Percentiles rank a stretch among this genome's conserved stretches.
phyloP scores from a whole-genome alignment of 2,329 filamentous ascomycete species.

The Verticillium nonalfalfae region DNA sequence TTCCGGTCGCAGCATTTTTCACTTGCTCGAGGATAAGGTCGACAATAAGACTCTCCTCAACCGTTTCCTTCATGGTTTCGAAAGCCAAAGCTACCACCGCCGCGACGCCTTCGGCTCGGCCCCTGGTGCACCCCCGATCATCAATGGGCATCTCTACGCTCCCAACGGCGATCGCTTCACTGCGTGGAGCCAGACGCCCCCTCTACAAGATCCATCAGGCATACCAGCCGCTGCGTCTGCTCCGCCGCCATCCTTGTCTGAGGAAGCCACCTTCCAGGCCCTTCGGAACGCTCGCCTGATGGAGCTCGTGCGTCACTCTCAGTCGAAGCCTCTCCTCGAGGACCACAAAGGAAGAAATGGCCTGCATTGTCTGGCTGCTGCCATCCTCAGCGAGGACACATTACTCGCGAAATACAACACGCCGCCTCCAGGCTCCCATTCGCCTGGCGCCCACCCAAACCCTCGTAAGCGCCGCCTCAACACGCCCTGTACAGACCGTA shows the following conservation, averaged over 20 bases:
- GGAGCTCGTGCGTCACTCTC: conserved; percentile 25
- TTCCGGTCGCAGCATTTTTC: conserved; percentile 48
- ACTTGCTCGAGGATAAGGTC: conserved; percentile 26
- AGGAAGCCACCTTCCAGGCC: not conserved
- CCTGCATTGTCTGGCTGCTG: conserved; percentile 51
- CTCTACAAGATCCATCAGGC: not conserved
- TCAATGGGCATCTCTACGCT: not conserved
- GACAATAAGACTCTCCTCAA: conserved; percentile 19
- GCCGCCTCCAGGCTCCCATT: conserved; percentile 8
- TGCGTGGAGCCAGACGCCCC: not conserved
- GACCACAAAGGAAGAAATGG: conserved; percentile 46
- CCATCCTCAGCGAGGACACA: conserved; percentile 34
- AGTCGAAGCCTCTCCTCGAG: conserved; percentile 24
- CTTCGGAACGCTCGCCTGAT: conserved; percentile 20
- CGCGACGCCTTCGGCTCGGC: conserved; percentile 43
- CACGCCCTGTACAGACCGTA: conserved; percentile 14
- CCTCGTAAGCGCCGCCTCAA: conserved; percentile 28
- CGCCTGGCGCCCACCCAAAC: conserved; percentile 21
- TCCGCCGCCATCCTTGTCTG: not conserved
- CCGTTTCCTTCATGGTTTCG: conserved; percentile 20
- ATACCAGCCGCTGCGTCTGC: not conserved
- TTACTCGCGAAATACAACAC: conserved; percentile 26
- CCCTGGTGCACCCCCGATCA: conserved; percentile 10
- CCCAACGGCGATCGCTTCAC: not conserved
- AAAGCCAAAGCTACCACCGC: conserved; percentile 18